A percentile compares a stretch with the other conserved stretches of the same genome.
Conservation (phyloP, 2,329 filamentous ascomycete genomes). For the Amauroascus niger region DNA sequence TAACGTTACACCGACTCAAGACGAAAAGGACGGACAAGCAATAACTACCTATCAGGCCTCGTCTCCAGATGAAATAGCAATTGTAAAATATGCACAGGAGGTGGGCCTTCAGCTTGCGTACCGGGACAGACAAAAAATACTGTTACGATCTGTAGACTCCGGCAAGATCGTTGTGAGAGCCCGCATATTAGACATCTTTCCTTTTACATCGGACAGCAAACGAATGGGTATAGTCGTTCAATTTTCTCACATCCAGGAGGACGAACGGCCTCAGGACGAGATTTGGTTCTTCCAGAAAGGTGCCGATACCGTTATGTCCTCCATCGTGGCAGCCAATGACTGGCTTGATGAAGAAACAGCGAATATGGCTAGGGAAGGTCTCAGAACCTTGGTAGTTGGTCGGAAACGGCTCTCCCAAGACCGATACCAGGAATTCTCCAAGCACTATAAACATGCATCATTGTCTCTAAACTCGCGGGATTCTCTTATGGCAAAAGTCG, state of each 20-base stretch:
- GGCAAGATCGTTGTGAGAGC: constrained; percentile 70
- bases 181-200: constrained; percentile 85
- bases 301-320: constrained; percentile 95
- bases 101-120: constrained; percentile 77
- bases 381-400: constrained; percentile 91
- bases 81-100: constrained; percentile 88
- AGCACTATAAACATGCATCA: constrained; percentile 67
- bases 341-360: constrained; percentile 98
- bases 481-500: constrained; percentile 65
- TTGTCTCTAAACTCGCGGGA: constrained; percentile 73
- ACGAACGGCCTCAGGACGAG: constrained; percentile 54
- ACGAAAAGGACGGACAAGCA: constrained; percentile 67
- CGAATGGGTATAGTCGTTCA: constrained; percentile 95
- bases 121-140: constrained; percentile 79
- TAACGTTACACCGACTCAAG: constrained; percentile 86
- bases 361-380: constrained; percentile 97
- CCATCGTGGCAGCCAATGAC: constrained; percentile 89
- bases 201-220: constrained; percentile 95
- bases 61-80: constrained; percentile 95
- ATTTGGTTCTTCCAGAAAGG: constrained; percentile 99
- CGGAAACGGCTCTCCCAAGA: constrained; percentile 69
- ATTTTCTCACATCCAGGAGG: constrained; percentile 54
- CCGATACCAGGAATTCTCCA: constrained; percentile 72
- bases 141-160: constrained; percentile 65
- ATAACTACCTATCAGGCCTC: constrained; percentile 90